Conservation (phyloP, 176 grass and related monocot species). For the Tillandsia fasciculata region DNA sequence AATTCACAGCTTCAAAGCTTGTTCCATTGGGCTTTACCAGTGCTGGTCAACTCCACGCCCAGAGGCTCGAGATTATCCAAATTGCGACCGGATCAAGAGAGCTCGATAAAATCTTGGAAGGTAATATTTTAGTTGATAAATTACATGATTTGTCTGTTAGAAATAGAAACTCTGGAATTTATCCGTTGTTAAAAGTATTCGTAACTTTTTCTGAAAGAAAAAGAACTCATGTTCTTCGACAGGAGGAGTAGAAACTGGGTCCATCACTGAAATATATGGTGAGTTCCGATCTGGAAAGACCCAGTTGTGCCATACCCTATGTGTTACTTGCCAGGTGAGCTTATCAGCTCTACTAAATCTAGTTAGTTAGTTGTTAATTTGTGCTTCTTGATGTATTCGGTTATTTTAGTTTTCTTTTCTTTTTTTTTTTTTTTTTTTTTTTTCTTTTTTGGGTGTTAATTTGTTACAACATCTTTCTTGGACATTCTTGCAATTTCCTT, state of each 20-base stretch:
- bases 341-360: not conserved
- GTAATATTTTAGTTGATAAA: slow-evolving; percentile 26
- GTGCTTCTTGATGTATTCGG: not conserved
- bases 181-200: not conserved
- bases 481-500: too few relatives aligned
- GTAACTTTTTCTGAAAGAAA: not conserved
- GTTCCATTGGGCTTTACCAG: slow-evolving; percentile 94
- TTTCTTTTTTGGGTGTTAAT: not conserved
- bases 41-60: slow-evolving; percentile 75
- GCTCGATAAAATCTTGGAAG: slow-evolving; percentile 86
- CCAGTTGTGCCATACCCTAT: slow-evolving; percentile 85
- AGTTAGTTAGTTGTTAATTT: not conserved
- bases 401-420: not conserved
- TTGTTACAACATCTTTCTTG: not conserved
- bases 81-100: slow-evolving; percentile 85
- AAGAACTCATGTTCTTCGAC: slow-evolving; percentile 3
- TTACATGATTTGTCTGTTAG: not conserved
- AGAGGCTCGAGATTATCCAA: slow-evolving; percentile 94
- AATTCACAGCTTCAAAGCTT: slow-evolving; percentile 67
- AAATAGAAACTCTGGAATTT: slow-evolving; percentile 1
- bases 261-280: slow-evolving; percentile 94
- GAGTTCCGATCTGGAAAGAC: slow-evolving; percentile 90
- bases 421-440: not conserved
- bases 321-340: slow-evolving; percentile 90
- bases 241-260: slow-evolving; percentile 95